Conservation (phyloP, 192 early-diverging fungal species). For the Dissophora globulifera region DNA sequence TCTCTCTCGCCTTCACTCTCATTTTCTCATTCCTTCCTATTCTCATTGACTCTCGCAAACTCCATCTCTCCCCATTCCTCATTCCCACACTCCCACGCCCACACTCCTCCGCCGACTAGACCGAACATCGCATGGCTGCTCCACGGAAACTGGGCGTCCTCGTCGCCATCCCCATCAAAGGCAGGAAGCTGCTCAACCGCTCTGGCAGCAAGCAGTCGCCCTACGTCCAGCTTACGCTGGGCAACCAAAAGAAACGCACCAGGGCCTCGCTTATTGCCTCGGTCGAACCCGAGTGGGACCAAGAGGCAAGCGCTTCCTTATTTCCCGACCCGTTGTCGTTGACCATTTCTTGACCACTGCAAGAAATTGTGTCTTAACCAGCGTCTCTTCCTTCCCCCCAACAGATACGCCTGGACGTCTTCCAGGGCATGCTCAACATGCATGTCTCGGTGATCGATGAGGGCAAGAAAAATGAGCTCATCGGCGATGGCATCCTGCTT, state of each 20-base stretch:
- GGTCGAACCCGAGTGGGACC: slow-evolving; percentile 52
- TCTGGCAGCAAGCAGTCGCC: too few relatives aligned
- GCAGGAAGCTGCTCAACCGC: too few relatives aligned
- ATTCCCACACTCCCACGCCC: neutral
- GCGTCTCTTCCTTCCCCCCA: neutral
- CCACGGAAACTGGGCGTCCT: slow-evolving; percentile 38
- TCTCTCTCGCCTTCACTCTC: neutral
- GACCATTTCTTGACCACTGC: too few relatives aligned
- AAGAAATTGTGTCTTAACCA: too few relatives aligned
- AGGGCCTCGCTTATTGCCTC: slow-evolving; percentile 47
- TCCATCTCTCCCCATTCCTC: neutral
- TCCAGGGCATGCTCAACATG: slow-evolving; percentile 34
- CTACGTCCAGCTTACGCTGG: slow-evolving; percentile 36
- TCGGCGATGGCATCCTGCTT: slow-evolving; percentile 38
- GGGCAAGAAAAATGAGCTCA: slow-evolving; percentile 43
- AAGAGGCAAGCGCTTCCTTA: slow-evolving; percentile 28
- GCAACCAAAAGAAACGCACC: slow-evolving; percentile 45
- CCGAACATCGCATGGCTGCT: neutral
- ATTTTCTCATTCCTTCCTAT: neutral
- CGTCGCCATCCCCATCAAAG: slow-evolving; percentile 51
- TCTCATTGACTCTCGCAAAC: neutral
- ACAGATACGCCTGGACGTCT: slow-evolving; percentile 44
- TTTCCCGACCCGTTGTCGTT: too few relatives aligned
- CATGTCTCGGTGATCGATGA: slow-evolving; percentile 29
- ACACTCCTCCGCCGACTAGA: neutral